Evolutionary conservation across 2,329 filamentous ascomycete genomes (phyloP), one percentile per base, ranked within the genome.

Genomic region (Apiospora hydei): DNA sequence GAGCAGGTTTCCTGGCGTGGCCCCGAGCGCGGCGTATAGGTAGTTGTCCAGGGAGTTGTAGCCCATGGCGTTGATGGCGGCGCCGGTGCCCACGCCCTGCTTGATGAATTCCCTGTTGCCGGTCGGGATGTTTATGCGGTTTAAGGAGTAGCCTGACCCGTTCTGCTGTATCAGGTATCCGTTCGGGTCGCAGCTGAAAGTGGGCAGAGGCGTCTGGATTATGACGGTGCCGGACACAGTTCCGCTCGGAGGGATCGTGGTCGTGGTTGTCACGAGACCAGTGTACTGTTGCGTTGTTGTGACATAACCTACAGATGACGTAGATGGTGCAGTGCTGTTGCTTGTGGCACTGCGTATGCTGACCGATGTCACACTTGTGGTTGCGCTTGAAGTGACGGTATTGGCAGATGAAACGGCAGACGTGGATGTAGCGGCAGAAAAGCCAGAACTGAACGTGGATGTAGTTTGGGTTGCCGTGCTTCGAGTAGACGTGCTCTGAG

Each of bases 21-120:
- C 14, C 26, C 14, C 49, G 72, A 61, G 10, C 16, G 38, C 24
- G 13, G 67, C 77, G 71, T 79, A 79, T 2, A 79, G 67, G 66
- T 75, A 75, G 26, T 77, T 76, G 13, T 79, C 77, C 7, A 71
- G 68, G 4, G 70, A 66, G 24, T 77, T 79, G 72, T 78, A 78
- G 5, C 74, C 77, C 14, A 78, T 71, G 10, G 76, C 77, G 46
- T 79, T 76, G 71, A 79, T 72, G 69, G 57, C 71, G 41, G 69
- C 49, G 7, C 71, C 73, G n/a, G 70, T 70, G n/a, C 67, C 71
- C 1, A 75, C 71, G 13, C 66, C 26, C 10, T 64, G 67, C 69
- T 66, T 72, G 1, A 74, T 49, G 7, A 38, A 2, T 1, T 24
- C 71, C 4, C 38, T 14, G 3, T 0, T 6, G 14, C 74, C 76